phyloP scores from a whole-genome alignment of 495 filamentous ascomycete species.

The Pseudomonodictys pantanalensis region DNA sequence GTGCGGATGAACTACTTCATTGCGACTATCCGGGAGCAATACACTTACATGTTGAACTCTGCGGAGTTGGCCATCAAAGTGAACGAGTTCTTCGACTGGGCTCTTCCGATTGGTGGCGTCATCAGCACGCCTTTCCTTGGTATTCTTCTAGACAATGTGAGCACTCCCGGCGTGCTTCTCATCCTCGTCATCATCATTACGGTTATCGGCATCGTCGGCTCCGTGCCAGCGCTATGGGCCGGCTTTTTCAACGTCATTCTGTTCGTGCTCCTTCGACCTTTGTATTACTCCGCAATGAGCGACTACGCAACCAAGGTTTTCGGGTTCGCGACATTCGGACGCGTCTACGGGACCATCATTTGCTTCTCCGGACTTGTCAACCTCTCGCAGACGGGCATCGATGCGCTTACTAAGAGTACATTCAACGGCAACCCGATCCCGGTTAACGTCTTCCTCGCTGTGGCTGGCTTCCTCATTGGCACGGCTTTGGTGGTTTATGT shows the following conservation, averaged over 20 bases:
- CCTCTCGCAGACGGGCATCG: slow-evolving; percentile 77
- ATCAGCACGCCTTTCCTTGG: slow-evolving; percentile 84
- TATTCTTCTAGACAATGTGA: slow-evolving; percentile 68
- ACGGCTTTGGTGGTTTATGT: slow-evolving; percentile 37
- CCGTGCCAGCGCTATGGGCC: slow-evolving; percentile 64
- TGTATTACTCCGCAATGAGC: slow-evolving; percentile 71
- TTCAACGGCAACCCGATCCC: slow-evolving; percentile 73
- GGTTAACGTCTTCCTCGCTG: slow-evolving; percentile 67
- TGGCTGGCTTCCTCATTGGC: slow-evolving; percentile 51
- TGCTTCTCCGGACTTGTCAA: slow-evolving; percentile 82
- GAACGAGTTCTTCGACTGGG: slow-evolving; percentile 82
- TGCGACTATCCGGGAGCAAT: slow-evolving; percentile 83
- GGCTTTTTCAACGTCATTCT: slow-evolving; percentile 75
- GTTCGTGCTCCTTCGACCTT: slow-evolving; percentile 72
- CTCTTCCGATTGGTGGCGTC: slow-evolving; percentile 80
- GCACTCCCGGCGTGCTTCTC: slow-evolving; percentile 67
- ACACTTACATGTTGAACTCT: slow-evolving; percentile 67
- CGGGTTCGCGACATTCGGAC: slow-evolving; percentile 89
- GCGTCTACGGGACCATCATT: slow-evolving; percentile 87
- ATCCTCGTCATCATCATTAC: slow-evolving; percentile 70
- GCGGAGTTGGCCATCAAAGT: slow-evolving; percentile 56
- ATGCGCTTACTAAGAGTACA: slow-evolving; percentile 68
- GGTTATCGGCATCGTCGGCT: slow-evolving; percentile 70
- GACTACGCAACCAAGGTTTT: slow-evolving; percentile 94
- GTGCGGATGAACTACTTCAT: slow-evolving; percentile 96